Evolutionary conservation across 805 yeast genomes (phyloP).

Genomic region (Sugiyamaella marilandica): DNA sequence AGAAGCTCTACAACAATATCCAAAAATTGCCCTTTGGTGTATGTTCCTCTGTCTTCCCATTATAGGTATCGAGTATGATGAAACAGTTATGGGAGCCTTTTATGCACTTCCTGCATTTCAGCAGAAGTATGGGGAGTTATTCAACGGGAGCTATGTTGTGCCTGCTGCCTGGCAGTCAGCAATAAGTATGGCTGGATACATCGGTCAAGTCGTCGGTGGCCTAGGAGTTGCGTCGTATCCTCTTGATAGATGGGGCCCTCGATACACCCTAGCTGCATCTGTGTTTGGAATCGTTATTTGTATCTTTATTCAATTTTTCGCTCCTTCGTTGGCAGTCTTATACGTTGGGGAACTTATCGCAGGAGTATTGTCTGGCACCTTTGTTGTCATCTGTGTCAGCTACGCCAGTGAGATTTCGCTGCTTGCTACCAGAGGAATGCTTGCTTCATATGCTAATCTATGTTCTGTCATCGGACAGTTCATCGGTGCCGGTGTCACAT

Average conservation of each 20-base stretch:
- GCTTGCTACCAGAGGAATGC: slow-evolving; percentile 42
- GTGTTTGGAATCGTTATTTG: slow-evolving; percentile 30
- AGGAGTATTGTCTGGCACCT: slow-evolving; percentile 47
- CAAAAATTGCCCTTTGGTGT: slow-evolving; percentile 44
- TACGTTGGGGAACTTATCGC: slow-evolving; percentile 36
- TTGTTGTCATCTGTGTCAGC: slow-evolving; percentile 44
- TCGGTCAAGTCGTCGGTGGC: slow-evolving; percentile 39
- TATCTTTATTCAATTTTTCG: slow-evolving; percentile 41
- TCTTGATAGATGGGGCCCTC: slow-evolving; percentile 42
- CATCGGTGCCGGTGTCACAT: slow-evolving; percentile 47
- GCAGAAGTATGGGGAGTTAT: slow-evolving; percentile 37
- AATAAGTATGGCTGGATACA: slow-evolving; percentile 20
- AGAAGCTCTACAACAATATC: slow-evolving; percentile 38
- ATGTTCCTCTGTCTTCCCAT: slow-evolving; percentile 39
- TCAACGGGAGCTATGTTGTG: slow-evolving; percentile 29
- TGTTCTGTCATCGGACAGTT: slow-evolving; percentile 57
- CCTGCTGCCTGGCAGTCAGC: slow-evolving; percentile 42
- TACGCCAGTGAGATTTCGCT: slow-evolving; percentile 56
- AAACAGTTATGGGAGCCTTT: slow-evolving; percentile 35
- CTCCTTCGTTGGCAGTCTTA: slow-evolving; percentile 35
- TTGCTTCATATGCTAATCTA: slow-evolving; percentile 47
- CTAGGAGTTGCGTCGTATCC: slow-evolving; percentile 38
- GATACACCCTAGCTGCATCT: slow-evolving; percentile 35
- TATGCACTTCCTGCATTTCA: slow-evolving; percentile 43
- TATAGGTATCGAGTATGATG: slow-evolving; percentile 47